phyloP scores from a whole-genome alignment of 2,329 filamentous ascomycete species.

The Fusarium citri region DNA sequence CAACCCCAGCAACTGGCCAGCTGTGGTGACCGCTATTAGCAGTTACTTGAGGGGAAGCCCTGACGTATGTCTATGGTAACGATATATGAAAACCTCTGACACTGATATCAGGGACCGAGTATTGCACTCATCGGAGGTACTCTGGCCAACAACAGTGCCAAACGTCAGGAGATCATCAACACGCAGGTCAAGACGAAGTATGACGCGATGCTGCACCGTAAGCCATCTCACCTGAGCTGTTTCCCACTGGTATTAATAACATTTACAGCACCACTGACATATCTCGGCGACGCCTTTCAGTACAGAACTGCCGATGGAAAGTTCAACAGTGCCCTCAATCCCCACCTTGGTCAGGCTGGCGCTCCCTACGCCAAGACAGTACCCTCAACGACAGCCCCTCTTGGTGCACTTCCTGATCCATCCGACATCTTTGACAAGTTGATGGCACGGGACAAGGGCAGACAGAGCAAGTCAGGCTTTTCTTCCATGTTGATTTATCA shows the following conservation, averaged over 20 bases:
- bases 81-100: background rate
- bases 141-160: constrained; percentile 7
- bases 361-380: constrained; percentile 49
- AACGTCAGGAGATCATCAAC: constrained; percentile 12
- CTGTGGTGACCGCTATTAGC: background rate
- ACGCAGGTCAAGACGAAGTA: constrained; percentile 36
- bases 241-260: background rate
- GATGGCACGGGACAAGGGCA: constrained; percentile 40
- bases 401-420: constrained; percentile 46
- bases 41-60: background rate
- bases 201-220: constrained; percentile 39
- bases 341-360: constrained; percentile 48
- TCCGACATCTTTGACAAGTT: constrained; percentile 49
- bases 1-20: constrained; percentile 7
- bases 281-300: constrained; percentile 42
- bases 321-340: constrained; percentile 45
- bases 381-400: constrained; percentile 38
- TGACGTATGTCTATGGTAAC: background rate
- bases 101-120: background rate
- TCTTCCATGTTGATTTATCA: constrained; percentile 61
- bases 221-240: background rate
- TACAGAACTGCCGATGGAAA: constrained; percentile 47
- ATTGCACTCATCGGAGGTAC: background rate
- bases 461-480: constrained; percentile 55
- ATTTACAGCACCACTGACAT: constrained; percentile 20